Evolutionary conservation across 2,329 filamentous ascomycete species (phyloP).

Genomic region (Alternaria ethzedia): DNA sequence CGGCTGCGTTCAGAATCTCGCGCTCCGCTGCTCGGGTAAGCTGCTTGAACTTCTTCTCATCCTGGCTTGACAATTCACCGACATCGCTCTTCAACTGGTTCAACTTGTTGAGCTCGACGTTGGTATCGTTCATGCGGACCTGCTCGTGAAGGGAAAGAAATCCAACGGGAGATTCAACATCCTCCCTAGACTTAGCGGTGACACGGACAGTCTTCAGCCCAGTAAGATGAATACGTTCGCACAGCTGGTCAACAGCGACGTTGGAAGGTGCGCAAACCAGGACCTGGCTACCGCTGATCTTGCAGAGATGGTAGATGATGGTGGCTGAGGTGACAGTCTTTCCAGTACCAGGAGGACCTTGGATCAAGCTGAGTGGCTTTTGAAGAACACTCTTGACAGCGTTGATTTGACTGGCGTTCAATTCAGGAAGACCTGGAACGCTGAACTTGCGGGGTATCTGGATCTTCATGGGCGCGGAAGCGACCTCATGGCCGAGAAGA

Average conservation of each 20-base stretch:
- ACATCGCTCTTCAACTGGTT: constrained; percentile 91
- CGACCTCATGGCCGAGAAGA: constrained; percentile 92
- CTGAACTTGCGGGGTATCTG: constrained; percentile 96
- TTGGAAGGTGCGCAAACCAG: constrained; percentile 97
- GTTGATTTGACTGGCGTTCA: constrained; percentile 94
- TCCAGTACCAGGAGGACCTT: constrained; percentile 94
- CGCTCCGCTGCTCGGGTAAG: constrained; percentile 91
- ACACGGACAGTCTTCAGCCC: constrained; percentile 96
- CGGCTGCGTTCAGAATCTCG: constrained; percentile 92
- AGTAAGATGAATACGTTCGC: constrained; percentile 93
- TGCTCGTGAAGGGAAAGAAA: constrained; percentile 96
- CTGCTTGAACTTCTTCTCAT: constrained; percentile 98
- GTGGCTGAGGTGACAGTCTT: constrained; percentile 99
- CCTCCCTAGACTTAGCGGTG: constrained; percentile 97
- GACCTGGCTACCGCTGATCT: constrained; percentile 92
- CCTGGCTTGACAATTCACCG: constrained; percentile 89
- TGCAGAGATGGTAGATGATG: constrained; percentile 96
- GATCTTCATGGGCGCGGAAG: constrained; percentile 92
- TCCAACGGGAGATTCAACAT: constrained; percentile 97
- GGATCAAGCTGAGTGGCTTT: constrained; percentile 92
- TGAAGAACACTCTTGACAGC: constrained; percentile 95
- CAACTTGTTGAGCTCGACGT: constrained; percentile 89
- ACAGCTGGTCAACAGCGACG: constrained; percentile 97
- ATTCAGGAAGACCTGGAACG: constrained; percentile 88
- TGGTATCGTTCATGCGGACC: constrained; percentile 96